Percentiles rank a stretch among this genome's conserved stretches.
Conservation (phyloP, 257 asterid species). For the Ehretia macrophylla region DNA sequence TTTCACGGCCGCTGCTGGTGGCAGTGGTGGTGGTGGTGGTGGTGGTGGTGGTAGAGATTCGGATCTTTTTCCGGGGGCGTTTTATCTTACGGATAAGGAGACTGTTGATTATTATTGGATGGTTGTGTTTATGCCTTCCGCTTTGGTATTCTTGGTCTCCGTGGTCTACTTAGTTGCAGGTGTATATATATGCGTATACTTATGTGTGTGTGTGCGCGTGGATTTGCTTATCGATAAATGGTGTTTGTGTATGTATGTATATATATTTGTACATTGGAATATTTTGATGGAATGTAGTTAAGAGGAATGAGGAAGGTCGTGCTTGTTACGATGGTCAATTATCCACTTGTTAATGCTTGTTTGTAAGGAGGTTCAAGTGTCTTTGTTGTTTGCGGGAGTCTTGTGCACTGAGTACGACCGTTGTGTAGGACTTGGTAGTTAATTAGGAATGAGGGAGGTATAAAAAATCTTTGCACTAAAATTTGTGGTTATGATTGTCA, state of each 20-base stretch:
- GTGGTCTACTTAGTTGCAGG: conserved; percentile 69
- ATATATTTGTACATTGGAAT: too few species aligned
- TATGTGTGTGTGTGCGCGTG: conserved; percentile 3
- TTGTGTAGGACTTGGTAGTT: too few species aligned
- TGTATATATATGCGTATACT: neutral
- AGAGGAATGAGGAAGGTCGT: too few species aligned
- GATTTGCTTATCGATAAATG: neutral
- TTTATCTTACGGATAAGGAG: conserved; percentile 84
- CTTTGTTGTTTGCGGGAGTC: too few species aligned
- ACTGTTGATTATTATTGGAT: conserved; percentile 95
- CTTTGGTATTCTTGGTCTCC: conserved; percentile 47
- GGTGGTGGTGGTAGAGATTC: conserved; percentile 36
- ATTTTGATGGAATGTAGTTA: too few species aligned
- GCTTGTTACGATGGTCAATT: too few species aligned
- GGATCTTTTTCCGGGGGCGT: conserved; percentile 67
- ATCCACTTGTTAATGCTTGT: too few species aligned
- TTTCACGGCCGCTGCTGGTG: conserved; percentile 19
- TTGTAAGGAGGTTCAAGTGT: too few species aligned
- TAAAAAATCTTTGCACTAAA: too few species aligned
- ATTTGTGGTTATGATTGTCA: too few species aligned
- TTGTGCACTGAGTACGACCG: too few species aligned
- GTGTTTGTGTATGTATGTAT: neutral
- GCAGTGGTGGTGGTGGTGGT: conserved; percentile 20
- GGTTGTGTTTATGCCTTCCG: conserved; percentile 78
- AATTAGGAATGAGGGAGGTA: too few species aligned